A percentile compares a stretch with the other conserved stretches of the same genome.
Evolutionary conservation across 225 moss, liverwort and hornwort genomes (phyloP).

Genomic region (Lunularia cruciata): DNA sequence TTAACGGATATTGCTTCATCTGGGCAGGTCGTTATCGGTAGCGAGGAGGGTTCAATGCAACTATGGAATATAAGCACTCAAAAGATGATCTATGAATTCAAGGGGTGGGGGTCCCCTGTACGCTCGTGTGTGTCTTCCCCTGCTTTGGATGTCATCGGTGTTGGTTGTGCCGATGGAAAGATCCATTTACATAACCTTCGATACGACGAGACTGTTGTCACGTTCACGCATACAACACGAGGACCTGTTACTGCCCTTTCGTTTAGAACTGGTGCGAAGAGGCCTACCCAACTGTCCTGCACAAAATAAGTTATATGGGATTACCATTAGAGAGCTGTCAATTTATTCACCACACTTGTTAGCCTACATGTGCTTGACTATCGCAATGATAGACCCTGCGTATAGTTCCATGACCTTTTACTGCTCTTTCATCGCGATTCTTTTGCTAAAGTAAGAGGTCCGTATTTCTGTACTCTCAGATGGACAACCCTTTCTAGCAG

Average conservation of each 20-base stretch:
- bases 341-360: not conserved
- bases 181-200: constrained; percentile 78
- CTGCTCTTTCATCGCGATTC: not conserved
- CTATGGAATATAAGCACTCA: constrained; percentile 84
- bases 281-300: too few species aligned
- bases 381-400: not conserved
- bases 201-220: constrained; percentile 77
- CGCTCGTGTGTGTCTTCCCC: constrained; percentile 74
- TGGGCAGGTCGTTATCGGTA: constrained; percentile 65
- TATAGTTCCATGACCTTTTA: not conserved
- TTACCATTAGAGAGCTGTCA: not conserved
- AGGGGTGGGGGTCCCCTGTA: constrained; percentile 77
- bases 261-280: constrained; percentile 65
- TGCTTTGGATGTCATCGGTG: constrained; percentile 77
- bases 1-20: not conserved
- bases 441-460: too few species aligned
- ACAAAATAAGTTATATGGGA: not conserved
- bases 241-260: constrained; percentile 85
- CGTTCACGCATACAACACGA: constrained; percentile 69
- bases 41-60: constrained; percentile 86
- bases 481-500: constrained; percentile 91
- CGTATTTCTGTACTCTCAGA: too few species aligned
- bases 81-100: constrained; percentile 71
- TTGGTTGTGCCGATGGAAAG: constrained; percentile 82
- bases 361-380: too few species aligned